These are phyloP conservation scores for Citrus australasica DNA, from an alignment of 345 rosid species.

Conservation along the genomic window DNA sequence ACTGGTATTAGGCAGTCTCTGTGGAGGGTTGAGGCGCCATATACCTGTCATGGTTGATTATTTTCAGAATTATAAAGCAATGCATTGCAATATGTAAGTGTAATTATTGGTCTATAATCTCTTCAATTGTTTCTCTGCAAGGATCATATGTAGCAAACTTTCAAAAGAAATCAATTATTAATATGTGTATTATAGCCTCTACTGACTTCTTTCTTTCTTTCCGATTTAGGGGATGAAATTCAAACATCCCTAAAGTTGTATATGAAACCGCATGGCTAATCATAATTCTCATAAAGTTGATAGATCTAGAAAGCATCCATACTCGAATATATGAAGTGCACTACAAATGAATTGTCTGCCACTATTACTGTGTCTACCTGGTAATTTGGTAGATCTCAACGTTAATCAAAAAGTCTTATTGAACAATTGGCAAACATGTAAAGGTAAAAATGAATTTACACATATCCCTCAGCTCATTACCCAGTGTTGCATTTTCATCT, in stretches of 20 bases:
- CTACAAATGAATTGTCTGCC: background rate
- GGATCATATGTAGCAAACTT: slow-evolving; percentile 8
- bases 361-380: background rate
- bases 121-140: slow-evolving; percentile 1
- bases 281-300: background rate
- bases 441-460: background rate
- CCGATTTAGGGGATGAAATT: background rate
- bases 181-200: background rate
- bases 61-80: slow-evolving; percentile 8
- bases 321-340: background rate
- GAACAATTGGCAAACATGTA: background rate
- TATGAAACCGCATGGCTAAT: background rate
- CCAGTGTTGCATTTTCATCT: background rate
- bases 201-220: background rate
- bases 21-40: background rate
- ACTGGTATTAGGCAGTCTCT: background rate
- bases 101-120: slow-evolving; percentile 9
- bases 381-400: background rate
- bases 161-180: background rate
- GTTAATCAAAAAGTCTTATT: background rate
- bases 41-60: background rate
- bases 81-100: slow-evolving; percentile 1
- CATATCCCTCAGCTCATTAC: background rate
- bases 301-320: background rate
- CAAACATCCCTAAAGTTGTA: background rate